Evolutionary conservation across 768 basidiomycete species (phyloP), one percentile per base, ranked within the genome.

Genomic region (Russula brevipes): DNA sequence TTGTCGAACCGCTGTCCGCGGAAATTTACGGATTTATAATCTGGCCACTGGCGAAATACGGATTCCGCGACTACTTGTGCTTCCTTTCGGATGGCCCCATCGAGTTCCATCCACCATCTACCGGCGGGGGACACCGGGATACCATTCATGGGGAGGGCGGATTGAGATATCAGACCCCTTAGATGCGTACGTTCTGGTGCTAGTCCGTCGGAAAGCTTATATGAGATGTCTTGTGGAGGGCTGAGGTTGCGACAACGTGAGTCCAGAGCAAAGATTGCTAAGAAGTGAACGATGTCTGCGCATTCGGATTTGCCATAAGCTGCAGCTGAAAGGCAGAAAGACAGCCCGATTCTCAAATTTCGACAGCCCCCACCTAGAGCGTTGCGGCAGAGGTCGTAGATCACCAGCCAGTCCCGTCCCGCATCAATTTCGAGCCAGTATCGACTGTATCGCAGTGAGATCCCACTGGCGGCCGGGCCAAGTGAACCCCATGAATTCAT

Each of bases 391-490:
- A 63, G 51, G 14, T 58, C 9, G n/a, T 63, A 63, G 5, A 63
- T 54, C 14, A 5, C n/a, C 5, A 63, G 12, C 61, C 61, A 63
- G 53, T 63, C 61, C 17, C 24, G 44, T 19, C 16, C 14, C n/a
- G 8, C 61, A 41, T 63, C 36, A 5, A 53, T 58, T 12, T 63
- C 30, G 8, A 63, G 61, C 61, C 61, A 63, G 30, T 58, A 46
- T 24, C 30, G 56, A 53, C 56, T 58, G 44, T 63, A 63, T 44
- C 19, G 24, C 30, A 53, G 9, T 2, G 61, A 35, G 2, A 58
- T 12, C 3, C 2, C 12, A 9, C 54, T 11, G 7, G 2, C 17
- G 0, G 61, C 24, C 14, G 50, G 61, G 24, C 61, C 56, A 10
- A 63, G 19, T 0, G 36, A 53, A 31, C 51, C 50, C 56, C 51